Base-by-base conservation (phyloP, 1,284 basidiomycete genomes). In the Irpex sp. region DNA sequence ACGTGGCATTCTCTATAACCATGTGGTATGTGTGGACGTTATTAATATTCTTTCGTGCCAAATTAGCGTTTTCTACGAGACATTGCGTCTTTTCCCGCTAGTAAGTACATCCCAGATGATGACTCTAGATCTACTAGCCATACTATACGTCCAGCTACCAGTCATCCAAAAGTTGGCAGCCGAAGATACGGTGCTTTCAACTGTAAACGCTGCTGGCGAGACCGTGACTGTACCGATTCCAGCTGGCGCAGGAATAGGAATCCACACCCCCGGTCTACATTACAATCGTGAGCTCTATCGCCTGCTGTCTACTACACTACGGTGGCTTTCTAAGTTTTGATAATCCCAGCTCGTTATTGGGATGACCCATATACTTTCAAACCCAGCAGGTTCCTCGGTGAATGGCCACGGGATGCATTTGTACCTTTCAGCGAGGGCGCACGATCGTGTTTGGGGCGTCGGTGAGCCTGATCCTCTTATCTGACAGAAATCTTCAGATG, bases 41-140 rank as follows among this genome's bases (percentile, higher is more conserved):
- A 40, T 15, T 40, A 15, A 40, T 40, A 40, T 5, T 5, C 38
- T 40, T 9, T 4, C 3, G 38, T 40, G 7, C 15, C 1, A 26
- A 15, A 9, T 15, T 15, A 85, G 83, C 6, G 81, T 83, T 0
- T 78, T 85, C 61, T 79, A 86, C 68, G 86, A 88, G 72, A 81
- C 84, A 0, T 72, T 88, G 9, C 77, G 86, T 34, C 72, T 88
- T 65, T 85, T 81, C 65, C 83, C 86, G 55, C 78, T 84, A 6
- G 85, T 85, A 61, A 68, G 80, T 73, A 59, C 8, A 51, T 62
- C 57, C 66, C 52, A 36, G n/a, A 7, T 15, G 62, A 21, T 8
- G 38, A 2, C 38, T 40, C 15, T 15, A 4, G 4, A 15, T 2
- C 38, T 15, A 40, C 47, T 7, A 37, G 40, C 13, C 40, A 37